Percentiles rank a stretch among this genome's conserved stretches.
phyloP scores from a whole-genome alignment of 2,329 filamentous ascomycete species.

The Penicillium rolfsii region DNA sequence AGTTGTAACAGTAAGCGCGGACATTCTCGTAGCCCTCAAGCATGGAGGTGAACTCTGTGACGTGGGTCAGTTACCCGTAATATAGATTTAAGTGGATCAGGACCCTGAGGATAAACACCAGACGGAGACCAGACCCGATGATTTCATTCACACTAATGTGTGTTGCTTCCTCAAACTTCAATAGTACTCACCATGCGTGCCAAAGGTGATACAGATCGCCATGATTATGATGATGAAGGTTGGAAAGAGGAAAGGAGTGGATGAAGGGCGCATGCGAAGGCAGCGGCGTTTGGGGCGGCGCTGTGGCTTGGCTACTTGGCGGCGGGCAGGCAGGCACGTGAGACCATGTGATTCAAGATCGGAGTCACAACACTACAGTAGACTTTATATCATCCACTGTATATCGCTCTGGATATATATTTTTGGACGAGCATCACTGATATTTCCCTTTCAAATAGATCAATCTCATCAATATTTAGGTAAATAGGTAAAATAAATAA shows the following conservation, averaged over 20 bases:
- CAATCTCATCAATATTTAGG: constrained; percentile 6
- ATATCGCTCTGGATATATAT: too few relatives aligned
- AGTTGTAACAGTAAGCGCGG: constrained; percentile 52
- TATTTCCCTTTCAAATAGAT: neutral
- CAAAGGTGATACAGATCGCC: constrained; percentile 50
- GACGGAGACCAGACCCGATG: constrained; percentile 8
- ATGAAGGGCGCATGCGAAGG: constrained; percentile 29
- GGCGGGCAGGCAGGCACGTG: constrained; percentile 25
- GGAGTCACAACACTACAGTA: neutral
- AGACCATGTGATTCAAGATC: constrained; percentile 21
- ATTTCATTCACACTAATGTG: constrained; percentile 18
- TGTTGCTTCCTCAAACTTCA: neutral
- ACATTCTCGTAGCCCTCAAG: constrained; percentile 52
- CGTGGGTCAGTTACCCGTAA: constrained; percentile 20
- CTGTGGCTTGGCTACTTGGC: constrained; percentile 42
- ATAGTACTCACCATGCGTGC: constrained; percentile 43
- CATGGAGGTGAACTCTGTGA: constrained; percentile 48
- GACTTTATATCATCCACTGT: neutral
- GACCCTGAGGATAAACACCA: constrained; percentile 19
- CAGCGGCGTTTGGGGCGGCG: constrained; percentile 38
- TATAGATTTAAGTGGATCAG: constrained; percentile 16
- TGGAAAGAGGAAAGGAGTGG: constrained; percentile 9
- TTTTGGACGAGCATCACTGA: neutral
- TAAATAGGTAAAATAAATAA: constrained; percentile 3
- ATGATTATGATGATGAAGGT: constrained; percentile 27